Percentiles rank a stretch among this genome's conserved stretches.
Evolutionary conservation across 73 alveolate species (phyloP).

Genomic region (Paramecium sonneborni): DNA sequence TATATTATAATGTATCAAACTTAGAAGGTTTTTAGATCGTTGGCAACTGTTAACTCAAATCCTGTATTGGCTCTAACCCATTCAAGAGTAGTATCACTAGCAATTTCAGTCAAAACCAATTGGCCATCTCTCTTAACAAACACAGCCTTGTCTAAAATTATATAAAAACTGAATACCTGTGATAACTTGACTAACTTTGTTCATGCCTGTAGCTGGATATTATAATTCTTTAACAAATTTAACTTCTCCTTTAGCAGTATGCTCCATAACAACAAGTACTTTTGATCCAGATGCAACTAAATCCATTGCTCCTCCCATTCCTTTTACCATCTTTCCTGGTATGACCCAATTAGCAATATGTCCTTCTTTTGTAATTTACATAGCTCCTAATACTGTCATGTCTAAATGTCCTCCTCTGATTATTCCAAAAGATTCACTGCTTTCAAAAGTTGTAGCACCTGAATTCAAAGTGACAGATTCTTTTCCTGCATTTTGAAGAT

Average conservation of each 20-base stretch:
- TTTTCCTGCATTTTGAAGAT: slow-evolving; percentile 92
- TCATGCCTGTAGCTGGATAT: slow-evolving; percentile 83
- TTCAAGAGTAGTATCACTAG: slow-evolving; percentile 74
- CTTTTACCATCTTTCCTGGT: slow-evolving; percentile 94
- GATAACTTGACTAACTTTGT: slow-evolving; percentile 72
- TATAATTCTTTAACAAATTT: slow-evolving; percentile 73
- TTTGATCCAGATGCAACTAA: slow-evolving; percentile 78
- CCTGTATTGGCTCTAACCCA: slow-evolving; percentile 75
- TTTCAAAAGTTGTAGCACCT: slow-evolving; percentile 84
- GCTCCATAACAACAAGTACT: slow-evolving; percentile 84
- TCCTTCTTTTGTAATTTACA: slow-evolving; percentile 86
- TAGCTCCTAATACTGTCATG: slow-evolving; percentile 83
- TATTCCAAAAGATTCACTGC: slow-evolving; percentile 90
- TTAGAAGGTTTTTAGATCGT: slow-evolving; percentile 63
- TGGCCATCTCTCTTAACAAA: slow-evolving; percentile 70
- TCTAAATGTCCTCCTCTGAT: slow-evolving; percentile 91
- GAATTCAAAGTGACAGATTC: slow-evolving; percentile 83
- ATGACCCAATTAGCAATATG: slow-evolving; percentile 96
- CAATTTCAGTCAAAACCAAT: slow-evolving; percentile 74
- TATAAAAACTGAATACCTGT: slow-evolving; percentile 69
- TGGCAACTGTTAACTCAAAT: slow-evolving; percentile 67
- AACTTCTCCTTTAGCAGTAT: slow-evolving; percentile 74
- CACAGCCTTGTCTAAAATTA: slow-evolving; percentile 69
- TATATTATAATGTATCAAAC: slow-evolving; percentile 19
- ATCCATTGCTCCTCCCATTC: slow-evolving; percentile 95